Conservation (phyloP, 345 rosid species). For the Brassica cretica region DNA sequence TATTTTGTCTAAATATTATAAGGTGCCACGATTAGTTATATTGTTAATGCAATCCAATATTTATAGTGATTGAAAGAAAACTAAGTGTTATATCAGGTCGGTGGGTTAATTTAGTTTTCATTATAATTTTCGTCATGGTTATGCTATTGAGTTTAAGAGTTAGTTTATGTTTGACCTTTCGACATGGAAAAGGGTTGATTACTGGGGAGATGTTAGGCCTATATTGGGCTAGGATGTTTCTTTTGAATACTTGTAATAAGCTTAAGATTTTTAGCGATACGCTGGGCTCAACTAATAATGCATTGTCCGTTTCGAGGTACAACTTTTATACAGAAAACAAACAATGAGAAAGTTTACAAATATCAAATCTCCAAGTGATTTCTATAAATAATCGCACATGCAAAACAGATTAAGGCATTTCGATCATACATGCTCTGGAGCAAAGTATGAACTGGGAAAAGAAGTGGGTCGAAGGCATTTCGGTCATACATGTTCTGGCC, state of each 20-base stretch:
- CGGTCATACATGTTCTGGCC: slow-evolving; percentile 81
- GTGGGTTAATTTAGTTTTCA: not conserved
- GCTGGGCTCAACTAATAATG: not conserved
- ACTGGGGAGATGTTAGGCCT: not conserved
- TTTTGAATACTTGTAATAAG: not conserved
- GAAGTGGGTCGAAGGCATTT: slow-evolving; percentile 86
- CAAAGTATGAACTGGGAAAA: slow-evolving; percentile 77
- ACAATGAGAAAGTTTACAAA: not conserved
- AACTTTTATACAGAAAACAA: not conserved
- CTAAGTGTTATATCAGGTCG: not conserved
- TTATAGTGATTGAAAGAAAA: not conserved
- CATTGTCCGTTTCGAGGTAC: not conserved
- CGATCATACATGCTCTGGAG: slow-evolving; percentile 45
- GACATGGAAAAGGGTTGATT: not conserved
- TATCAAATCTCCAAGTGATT: slow-evolving; percentile 3
- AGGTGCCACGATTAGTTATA: slow-evolving; percentile 1
- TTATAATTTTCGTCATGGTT: not conserved
- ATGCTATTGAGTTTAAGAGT: not conserved
- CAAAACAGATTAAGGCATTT: slow-evolving; percentile 70
- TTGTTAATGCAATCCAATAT: not conserved
- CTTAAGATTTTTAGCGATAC: not conserved
- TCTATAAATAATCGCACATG: slow-evolving; percentile 30
- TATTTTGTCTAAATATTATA: not conserved
- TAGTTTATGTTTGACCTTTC: not conserved
- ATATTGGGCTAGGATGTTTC: not conserved